A percentile compares a stretch with the other conserved stretches of the same genome.
Evolutionary conservation across 179 eudicot genomes (phyloP).

Genomic region (Pouteria campechiana): DNA sequence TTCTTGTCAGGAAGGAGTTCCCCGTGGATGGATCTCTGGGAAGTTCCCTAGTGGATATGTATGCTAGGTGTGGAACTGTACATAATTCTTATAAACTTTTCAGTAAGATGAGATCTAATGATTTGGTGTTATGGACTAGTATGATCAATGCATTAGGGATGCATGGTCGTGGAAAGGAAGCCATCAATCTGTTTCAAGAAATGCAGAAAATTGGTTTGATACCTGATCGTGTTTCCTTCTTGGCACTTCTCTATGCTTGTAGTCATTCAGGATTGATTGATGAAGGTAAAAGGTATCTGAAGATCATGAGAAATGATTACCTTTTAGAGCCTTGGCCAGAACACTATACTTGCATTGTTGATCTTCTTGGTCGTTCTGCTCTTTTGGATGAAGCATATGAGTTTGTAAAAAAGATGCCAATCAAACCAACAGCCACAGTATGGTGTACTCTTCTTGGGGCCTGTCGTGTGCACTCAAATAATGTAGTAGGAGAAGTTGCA

Average conservation of each 20-base stretch:
- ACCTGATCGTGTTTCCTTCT: conserved; percentile 56
- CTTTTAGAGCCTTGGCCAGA: conserved; percentile 43
- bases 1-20: conserved; percentile 30
- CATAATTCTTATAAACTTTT: conserved; percentile 34
- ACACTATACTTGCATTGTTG: conserved; percentile 69
- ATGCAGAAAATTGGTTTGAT: conserved; percentile 42
- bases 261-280: conserved; percentile 73
- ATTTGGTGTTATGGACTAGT: conserved; percentile 65
- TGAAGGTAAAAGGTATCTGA: conserved; percentile 36
- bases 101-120: conserved; percentile 34
- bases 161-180: conserved; percentile 69
- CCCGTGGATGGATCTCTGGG: conserved; percentile 53
- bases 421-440: conserved; percentile 32
- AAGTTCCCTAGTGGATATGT: conserved; percentile 82
- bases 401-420: conserved; percentile 43
- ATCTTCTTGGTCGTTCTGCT: conserved; percentile 77
- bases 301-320: conserved; percentile 31
- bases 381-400: conserved; percentile 50
- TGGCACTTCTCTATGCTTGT: conserved; percentile 52
- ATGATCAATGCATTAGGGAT: conserved; percentile 68
- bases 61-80: conserved; percentile 62
- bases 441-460: conserved; percentile 83
- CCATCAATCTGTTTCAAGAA: conserved; percentile 23
- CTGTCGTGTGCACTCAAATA: conserved; percentile 54
- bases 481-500: conserved; percentile 57